These are phyloP conservation scores for Russula sp. DNA, from an alignment of 768 basidiomycete species.

Conservation along the genomic window DNA sequence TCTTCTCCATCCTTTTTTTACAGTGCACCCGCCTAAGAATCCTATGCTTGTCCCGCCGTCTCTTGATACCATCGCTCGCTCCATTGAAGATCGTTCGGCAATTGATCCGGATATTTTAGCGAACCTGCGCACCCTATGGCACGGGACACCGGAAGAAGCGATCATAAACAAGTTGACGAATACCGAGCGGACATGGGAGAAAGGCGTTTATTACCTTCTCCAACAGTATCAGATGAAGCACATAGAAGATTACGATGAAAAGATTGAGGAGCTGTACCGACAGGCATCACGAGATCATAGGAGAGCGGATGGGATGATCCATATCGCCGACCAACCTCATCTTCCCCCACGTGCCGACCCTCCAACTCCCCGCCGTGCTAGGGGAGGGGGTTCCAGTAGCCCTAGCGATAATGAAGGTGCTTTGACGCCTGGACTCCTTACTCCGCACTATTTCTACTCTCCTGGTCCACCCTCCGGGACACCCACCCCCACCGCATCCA, in stretches of 20 bases:
- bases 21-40: conserved; percentile 43
- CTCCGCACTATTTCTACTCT: conserved; percentile 19
- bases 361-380: conserved; percentile 56
- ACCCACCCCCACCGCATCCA: conserved; percentile 19
- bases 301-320: conserved; percentile 28
- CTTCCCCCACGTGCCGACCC: conserved; percentile 50
- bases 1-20: conserved; percentile 71
- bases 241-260: conserved; percentile 63
- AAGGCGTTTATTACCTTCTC: conserved; percentile 91
- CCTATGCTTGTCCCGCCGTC: conserved; percentile 42
- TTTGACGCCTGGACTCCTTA: conserved; percentile 15
- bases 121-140: conserved; percentile 91
- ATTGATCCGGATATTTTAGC: conserved; percentile 88
- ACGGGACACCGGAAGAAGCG: conserved; percentile 64
- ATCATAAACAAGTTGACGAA: conserved; percentile 62
- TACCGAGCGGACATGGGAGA: conserved; percentile 80
- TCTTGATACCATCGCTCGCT: conserved; percentile 60
- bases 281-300: conserved; percentile 31
- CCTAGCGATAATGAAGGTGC: conserved; percentile 18
- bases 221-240: conserved; percentile 72
- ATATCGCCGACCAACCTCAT: conserved; percentile 14
- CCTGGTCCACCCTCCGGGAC: background rate
- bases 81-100: conserved; percentile 51
- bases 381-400: conserved; percentile 16
- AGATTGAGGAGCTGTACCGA: conserved; percentile 27